Conservation (phyloP, 2,329 filamentous ascomycete genomes). For the Diaporthe sp. region DNA sequence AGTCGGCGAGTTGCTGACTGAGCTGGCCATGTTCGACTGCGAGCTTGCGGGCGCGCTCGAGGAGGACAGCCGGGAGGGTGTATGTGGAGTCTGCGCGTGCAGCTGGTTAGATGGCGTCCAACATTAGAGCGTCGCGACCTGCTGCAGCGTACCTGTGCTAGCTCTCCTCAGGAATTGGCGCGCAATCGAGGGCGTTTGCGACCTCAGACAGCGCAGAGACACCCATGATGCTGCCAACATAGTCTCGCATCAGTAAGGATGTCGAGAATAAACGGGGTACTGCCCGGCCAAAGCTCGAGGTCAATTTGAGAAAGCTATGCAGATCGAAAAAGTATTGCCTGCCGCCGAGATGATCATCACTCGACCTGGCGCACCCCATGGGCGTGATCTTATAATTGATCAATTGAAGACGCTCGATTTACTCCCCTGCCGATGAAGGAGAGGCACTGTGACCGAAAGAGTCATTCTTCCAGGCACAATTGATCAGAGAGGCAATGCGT, state of each 20-base stretch:
- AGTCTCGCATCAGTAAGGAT: slow-evolving; percentile 38
- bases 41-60: slow-evolving; percentile 70
- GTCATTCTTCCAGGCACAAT: neutral
- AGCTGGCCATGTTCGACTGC: slow-evolving; percentile 69
- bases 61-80: slow-evolving; percentile 65
- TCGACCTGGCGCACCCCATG: neutral
- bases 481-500: neutral
- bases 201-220: slow-evolving; percentile 63
- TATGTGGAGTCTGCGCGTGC: slow-evolving; percentile 27
- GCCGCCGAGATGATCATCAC: slow-evolving; percentile 19
- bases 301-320: neutral
- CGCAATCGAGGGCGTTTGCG: slow-evolving; percentile 47
- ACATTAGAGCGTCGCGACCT: neutral
- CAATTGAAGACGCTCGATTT: neutral
- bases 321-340: slow-evolving; percentile 35
- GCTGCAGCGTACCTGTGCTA: slow-evolving; percentile 56
- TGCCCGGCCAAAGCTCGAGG: neutral
- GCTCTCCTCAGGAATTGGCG: slow-evolving; percentile 54
- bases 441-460: neutral
- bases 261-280: neutral
- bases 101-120: slow-evolving; percentile 31
- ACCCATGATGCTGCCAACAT: slow-evolving; percentile 63
- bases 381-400: neutral
- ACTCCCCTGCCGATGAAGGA: neutral
- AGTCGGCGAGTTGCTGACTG: slow-evolving; percentile 60